phyloP scores from a whole-genome alignment of 106 monocot genomes.

The Phalaenopsis aphrodite region DNA sequence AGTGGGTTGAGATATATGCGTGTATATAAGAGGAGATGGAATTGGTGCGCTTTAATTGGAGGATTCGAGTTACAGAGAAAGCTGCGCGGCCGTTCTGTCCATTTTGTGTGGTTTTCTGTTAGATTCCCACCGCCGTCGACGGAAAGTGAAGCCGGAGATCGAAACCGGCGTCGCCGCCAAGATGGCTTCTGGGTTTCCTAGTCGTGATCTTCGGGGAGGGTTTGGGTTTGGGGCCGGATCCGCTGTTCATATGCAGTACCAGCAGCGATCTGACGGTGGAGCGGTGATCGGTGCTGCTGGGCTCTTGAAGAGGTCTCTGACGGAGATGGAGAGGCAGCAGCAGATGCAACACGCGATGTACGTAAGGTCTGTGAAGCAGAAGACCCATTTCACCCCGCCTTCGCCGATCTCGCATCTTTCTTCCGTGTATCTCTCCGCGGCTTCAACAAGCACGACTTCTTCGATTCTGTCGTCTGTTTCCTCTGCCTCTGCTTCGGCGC shows the following conservation, averaged over 20 bases:
- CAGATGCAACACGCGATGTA: conserved; percentile 21
- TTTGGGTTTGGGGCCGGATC: conserved; percentile 13
- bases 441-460: conserved; percentile 3
- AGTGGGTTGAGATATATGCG: not conserved
- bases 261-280: conserved; percentile 12
- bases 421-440: not conserved
- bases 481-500: not conserved
- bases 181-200: conserved; percentile 11
- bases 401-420: conserved; percentile 4
- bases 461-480: conserved; percentile 4
- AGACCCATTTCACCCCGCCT: not conserved
- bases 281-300: not conserved
- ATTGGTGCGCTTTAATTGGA: not conserved
- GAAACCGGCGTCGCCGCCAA: not conserved
- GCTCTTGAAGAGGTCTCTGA: conserved; percentile 16
- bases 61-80: not conserved
- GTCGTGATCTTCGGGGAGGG: conserved; percentile 10
- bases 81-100: conserved; percentile 2
- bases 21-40: conserved; percentile 2
- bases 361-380: conserved; percentile 16
- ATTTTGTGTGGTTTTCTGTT: not conserved
- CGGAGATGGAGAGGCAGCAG: conserved; percentile 17
- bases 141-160: not conserved
- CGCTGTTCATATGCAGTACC: conserved; percentile 6
- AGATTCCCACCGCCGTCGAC: not conserved